Conservation (phyloP, 495 filamentous ascomycete species). For the Talaromyces adpressus region DNA sequence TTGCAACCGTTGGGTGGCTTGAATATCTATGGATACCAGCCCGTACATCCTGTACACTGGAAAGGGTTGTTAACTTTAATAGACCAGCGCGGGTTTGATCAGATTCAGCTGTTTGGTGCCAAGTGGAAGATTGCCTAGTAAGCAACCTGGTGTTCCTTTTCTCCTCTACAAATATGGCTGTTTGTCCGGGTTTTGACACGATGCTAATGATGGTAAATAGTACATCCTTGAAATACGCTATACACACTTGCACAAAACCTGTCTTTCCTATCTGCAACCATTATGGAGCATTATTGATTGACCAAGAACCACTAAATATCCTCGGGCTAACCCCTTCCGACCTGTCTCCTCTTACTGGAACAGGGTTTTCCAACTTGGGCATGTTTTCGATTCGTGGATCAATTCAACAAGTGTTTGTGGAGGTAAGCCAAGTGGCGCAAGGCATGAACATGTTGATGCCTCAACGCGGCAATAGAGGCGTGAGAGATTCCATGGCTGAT, state of each 20-base stretch:
- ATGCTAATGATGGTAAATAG: neutral
- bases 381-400: neutral
- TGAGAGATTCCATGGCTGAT: constrained; percentile 1
- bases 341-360: neutral
- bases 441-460: neutral
- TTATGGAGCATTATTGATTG: neutral
- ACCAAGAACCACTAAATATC: neutral
- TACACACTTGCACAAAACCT: constrained; percentile 8
- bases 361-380: neutral
- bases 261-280: constrained; percentile 7
- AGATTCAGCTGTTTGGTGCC: neutral
- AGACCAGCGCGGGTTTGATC: constrained; percentile 1
- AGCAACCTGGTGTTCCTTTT: neutral
- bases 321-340: neutral
- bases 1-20: neutral
- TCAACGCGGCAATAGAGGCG: neutral
- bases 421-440: constrained; percentile 1
- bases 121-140: constrained; percentile 6
- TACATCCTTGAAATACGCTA: constrained; percentile 3
- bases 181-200: neutral
- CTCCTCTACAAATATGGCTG: neutral
- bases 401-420: neutral
- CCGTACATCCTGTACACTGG: constrained; percentile 6
- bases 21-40: constrained; percentile 5
- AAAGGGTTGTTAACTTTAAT: constrained; percentile 1